Evolutionary conservation across 2,329 filamentous ascomycete genomes (phyloP).

Genomic region (Hypoxylon sp.): DNA sequence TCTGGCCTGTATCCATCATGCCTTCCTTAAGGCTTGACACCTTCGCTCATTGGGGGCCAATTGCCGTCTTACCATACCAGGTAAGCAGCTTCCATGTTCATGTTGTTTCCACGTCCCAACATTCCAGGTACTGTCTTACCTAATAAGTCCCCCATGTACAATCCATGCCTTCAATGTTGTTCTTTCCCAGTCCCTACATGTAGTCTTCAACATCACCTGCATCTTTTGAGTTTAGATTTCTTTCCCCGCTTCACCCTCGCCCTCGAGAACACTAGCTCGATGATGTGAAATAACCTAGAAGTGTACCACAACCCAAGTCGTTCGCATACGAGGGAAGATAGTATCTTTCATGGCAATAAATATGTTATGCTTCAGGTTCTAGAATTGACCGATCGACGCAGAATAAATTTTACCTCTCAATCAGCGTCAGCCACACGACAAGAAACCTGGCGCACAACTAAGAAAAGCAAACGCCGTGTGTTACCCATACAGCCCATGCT

Average conservation of each 20-base stretch:
- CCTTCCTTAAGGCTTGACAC: slow-evolving; percentile 5
- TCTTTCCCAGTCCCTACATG: background rate
- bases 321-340: slow-evolving; percentile 20
- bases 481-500: slow-evolving; percentile 23
- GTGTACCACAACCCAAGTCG: background rate
- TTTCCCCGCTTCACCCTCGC: slow-evolving; percentile 27
- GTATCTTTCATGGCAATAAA: slow-evolving; percentile 2
- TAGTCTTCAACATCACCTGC: background rate
- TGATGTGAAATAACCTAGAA: slow-evolving; percentile 15
- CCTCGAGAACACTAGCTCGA: slow-evolving; percentile 5
- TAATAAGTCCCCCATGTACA: slow-evolving; percentile 21
- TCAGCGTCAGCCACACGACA: slow-evolving; percentile 43
- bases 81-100: background rate
- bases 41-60: slow-evolving; percentile 20
- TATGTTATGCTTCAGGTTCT: slow-evolving; percentile 11
- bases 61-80: slow-evolving; percentile 11
- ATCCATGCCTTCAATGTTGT: slow-evolving; percentile 9
- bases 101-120: slow-evolving; percentile 1
- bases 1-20: slow-evolving; percentile 1
- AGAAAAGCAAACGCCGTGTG: slow-evolving; percentile 39
- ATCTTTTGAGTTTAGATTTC: slow-evolving; percentile 24
- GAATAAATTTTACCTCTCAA: slow-evolving; percentile 35
- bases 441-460: slow-evolving; percentile 21
- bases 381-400: slow-evolving; percentile 34
- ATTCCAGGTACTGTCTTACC: slow-evolving; percentile 10